A percentile compares a stretch with the other conserved stretches of the same genome.
Conservation (phyloP, 2,329 filamentous ascomycete species). For the Paraphaeosphaeria minitans region DNA sequence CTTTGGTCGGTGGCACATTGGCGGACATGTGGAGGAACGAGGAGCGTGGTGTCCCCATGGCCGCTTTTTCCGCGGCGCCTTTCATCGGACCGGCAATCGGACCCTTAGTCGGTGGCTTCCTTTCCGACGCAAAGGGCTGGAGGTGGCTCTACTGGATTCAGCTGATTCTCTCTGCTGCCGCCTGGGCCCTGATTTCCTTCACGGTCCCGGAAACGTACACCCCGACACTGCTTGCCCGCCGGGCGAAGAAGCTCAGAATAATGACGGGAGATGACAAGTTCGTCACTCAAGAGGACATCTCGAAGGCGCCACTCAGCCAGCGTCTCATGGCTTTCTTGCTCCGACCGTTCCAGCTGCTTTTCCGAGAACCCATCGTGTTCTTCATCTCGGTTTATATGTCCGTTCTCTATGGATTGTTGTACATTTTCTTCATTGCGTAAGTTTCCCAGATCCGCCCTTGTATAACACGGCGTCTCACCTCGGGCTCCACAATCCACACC, state of each 20-base stretch:
- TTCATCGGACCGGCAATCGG: conserved; percentile 78
- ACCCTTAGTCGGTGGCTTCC: conserved; percentile 70
- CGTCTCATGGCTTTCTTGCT: conserved; percentile 75
- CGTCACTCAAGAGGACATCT: conserved; percentile 81
- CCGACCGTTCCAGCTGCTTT: conserved; percentile 84
- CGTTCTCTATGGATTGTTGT: conserved; percentile 74
- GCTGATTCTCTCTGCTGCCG: conserved; percentile 51
- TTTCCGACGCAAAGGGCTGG: conserved; percentile 68
- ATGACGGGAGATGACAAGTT: conserved; percentile 68
- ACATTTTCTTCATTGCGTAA: conserved; percentile 74
- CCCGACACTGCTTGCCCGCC: conserved; percentile 54
- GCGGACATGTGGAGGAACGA: conserved; percentile 85
- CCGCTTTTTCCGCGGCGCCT: conserved; percentile 80
- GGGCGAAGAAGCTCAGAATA: conserved; percentile 61
- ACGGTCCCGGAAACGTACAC: conserved; percentile 59
- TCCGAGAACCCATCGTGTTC: conserved; percentile 82
- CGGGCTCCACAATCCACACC: not conserved
- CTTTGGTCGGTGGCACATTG: conserved; percentile 79
- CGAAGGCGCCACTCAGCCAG: conserved; percentile 70
- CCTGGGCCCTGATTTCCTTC: conserved; percentile 51
- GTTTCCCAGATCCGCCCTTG: conserved; percentile 3
- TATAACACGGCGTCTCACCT: not conserved
- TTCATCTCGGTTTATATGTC: conserved; percentile 86
- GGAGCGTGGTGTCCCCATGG: conserved; percentile 85
- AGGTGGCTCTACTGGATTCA: conserved; percentile 64